Conservation (phyloP, 2,329 filamentous ascomycete species). For the Leptodontidium sp. region DNA sequence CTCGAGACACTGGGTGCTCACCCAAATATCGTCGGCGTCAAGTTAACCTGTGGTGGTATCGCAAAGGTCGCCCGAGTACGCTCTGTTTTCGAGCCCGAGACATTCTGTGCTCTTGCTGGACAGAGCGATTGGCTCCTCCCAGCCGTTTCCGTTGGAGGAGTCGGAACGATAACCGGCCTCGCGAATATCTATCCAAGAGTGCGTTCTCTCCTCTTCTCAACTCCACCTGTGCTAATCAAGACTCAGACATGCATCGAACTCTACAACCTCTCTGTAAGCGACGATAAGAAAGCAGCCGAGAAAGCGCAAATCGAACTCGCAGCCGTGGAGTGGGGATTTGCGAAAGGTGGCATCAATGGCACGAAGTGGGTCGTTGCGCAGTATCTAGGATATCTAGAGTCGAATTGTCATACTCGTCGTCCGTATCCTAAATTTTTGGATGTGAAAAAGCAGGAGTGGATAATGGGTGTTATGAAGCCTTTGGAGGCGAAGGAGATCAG, state of each 20-base stretch:
- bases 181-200: constrained; percentile 31
- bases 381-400: constrained; percentile 67
- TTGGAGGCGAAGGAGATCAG: constrained; percentile 34
- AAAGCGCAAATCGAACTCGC: constrained; percentile 68
- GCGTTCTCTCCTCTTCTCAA: neutral
- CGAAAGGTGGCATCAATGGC: constrained; percentile 70
- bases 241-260: constrained; percentile 64
- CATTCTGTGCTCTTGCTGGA: constrained; percentile 52
- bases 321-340: constrained; percentile 71
- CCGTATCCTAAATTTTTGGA: constrained; percentile 60
- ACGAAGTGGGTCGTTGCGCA: constrained; percentile 69
- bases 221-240: neutral
- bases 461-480: constrained; percentile 41
- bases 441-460: constrained; percentile 56
- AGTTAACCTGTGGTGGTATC: constrained; percentile 50
- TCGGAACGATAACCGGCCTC: constrained; percentile 68
- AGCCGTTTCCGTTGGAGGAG: constrained; percentile 63
- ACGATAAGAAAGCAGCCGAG: constrained; percentile 63
- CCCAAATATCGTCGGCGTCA: constrained; percentile 49
- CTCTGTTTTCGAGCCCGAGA: constrained; percentile 58
- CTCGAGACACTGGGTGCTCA: constrained; percentile 46
- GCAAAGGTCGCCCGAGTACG: constrained; percentile 56
- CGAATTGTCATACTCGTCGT: constrained; percentile 59
- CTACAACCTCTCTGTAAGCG: constrained; percentile 62
- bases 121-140: constrained; percentile 74